Conservation (phyloP, 1,284 basidiomycete species). For the Moesziomyces globuligerus region DNA sequence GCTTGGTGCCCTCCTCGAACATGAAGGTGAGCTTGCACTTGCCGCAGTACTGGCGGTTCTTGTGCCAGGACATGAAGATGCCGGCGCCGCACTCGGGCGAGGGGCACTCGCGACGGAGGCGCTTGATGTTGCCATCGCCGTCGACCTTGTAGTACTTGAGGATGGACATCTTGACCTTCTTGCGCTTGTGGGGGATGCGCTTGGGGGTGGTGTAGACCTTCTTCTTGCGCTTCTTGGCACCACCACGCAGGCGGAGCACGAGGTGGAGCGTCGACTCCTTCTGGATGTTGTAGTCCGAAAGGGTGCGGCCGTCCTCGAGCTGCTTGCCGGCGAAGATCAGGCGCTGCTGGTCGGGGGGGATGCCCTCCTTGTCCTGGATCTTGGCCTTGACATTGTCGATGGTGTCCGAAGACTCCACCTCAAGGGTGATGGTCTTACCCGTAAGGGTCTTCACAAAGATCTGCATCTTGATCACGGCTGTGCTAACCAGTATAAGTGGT, state of each 20-base stretch:
- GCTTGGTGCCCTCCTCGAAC: slow-evolving; percentile 66
- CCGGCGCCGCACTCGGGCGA: slow-evolving; percentile 65
- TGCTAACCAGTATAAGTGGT: slow-evolving; percentile 64
- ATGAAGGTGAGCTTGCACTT: slow-evolving; percentile 68
- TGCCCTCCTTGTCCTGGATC: slow-evolving; percentile 75
- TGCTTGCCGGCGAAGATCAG: slow-evolving; percentile 99
- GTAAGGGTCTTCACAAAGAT: slow-evolving; percentile 67
- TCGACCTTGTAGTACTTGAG: slow-evolving; percentile 99
- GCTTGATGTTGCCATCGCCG: slow-evolving; percentile 99
- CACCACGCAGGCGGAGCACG: slow-evolving; percentile 79
- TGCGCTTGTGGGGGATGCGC: slow-evolving; percentile 99
- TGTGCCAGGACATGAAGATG: slow-evolving; percentile 67
- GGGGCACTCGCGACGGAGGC: slow-evolving; percentile 95
- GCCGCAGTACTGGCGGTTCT: slow-evolving; percentile 67
- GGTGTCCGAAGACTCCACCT: slow-evolving; percentile 68
- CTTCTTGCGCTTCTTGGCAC: slow-evolving; percentile 99
- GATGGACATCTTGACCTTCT: slow-evolving; percentile 99
- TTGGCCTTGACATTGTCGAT: slow-evolving; percentile 68
- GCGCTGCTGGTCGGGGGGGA: slow-evolving; percentile 95
- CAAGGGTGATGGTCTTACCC: slow-evolving; percentile 68
- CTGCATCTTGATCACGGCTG: slow-evolving; percentile 57
- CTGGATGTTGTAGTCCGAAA: slow-evolving; percentile 79
- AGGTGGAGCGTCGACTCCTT: slow-evolving; percentile 71
- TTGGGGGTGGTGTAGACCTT: slow-evolving; percentile 98
- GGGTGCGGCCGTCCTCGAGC: slow-evolving; percentile 73